Base-by-base conservation (phyloP, 1,284 basidiomycete species). In the Naganishia liquefaciens region DNA sequence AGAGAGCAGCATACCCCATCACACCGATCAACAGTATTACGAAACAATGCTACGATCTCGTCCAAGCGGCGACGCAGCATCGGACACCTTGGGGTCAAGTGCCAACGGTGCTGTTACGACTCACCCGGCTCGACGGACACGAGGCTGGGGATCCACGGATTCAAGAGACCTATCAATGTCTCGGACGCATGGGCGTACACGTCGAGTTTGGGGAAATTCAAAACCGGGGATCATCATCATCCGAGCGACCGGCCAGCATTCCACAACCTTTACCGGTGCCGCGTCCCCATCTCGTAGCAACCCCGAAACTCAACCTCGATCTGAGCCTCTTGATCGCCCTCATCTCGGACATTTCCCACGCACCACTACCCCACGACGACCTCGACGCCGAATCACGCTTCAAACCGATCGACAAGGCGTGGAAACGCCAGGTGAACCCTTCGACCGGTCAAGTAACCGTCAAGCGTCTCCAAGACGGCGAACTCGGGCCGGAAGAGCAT, bases 261-360 rank as follows among this genome's bases (percentile, higher is more conserved):
- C n/a, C n/a, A 37, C 64, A 30, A 40, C n/a, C 21, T 3, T 27
- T 27, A 28, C 5, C 33, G 4, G 19, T 15, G 42, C 46, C 7
- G 9, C 44, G 28, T 9, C 27, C 43, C 13, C 19, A 23, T 15
- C 63, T 83, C 11, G 58, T 76, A 21, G 87, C 89, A 0, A 87
- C 86, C 0, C 68, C 73, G 3, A 79, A 81, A 51, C 81, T 93
- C 75, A 91, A 91, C 70, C 81, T 92, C 46, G 91, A 93, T 74
- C 82, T 92, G 10, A 91, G 90, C 0, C 82, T 88, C 0, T 83
- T 93, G 55, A 88, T 93, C 68, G 90, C 90, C 0, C 82, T 93
- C 28, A 84, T 90, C 39, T 90, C 89, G 5, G 90, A 93, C 70
- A 84, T 91, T 46, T 86, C 89, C 0, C 90, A 93, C 74, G 81